Percentiles rank a stretch among this genome's conserved stretches.
These are phyloP conservation scores for Microdochium paspali DNA, from an alignment of 2,329 filamentous ascomycete genomes.

Conservation along the genomic window DNA sequence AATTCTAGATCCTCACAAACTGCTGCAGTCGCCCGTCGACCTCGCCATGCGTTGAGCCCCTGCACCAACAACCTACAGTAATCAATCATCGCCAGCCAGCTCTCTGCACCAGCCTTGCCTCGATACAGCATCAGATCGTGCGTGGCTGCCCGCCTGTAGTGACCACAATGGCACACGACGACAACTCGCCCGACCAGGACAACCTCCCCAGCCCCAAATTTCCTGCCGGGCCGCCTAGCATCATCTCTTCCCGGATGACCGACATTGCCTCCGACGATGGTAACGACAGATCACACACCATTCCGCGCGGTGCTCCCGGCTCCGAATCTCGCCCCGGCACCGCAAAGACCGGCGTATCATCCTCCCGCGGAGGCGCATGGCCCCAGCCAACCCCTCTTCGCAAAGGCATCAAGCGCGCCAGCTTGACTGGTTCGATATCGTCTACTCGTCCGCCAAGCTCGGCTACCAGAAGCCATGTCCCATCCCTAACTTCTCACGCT, in stretches of 20 bases:
- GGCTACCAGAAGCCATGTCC: slow-evolving; percentile 77
- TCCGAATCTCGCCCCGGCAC: slow-evolving; percentile 47
- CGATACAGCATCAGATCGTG: not conserved
- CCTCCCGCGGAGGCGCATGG: slow-evolving; percentile 34
- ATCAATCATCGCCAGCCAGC: not conserved
- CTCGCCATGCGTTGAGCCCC: not conserved
- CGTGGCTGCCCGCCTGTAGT: not conserved
- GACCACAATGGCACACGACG: not conserved
- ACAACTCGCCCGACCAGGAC: slow-evolving; percentile 25
- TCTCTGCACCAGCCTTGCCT: not conserved
- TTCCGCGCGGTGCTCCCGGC: slow-evolving; percentile 22
- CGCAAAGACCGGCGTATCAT: slow-evolving; percentile 41
- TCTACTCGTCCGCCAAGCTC: slow-evolving; percentile 54
- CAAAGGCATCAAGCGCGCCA: slow-evolving; percentile 33
- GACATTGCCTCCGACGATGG: slow-evolving; percentile 51
- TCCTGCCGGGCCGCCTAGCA: slow-evolving; percentile 45
- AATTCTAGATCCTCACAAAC: too few species aligned
- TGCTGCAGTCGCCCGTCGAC: too few species aligned
- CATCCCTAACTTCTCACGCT: slow-evolving; percentile 76
- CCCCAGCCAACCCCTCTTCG: slow-evolving; percentile 47
- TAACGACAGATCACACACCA: slow-evolving; percentile 24
- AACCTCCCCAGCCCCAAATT: slow-evolving; percentile 29
- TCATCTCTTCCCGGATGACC: slow-evolving; percentile 66
- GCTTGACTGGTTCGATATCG: slow-evolving; percentile 28
- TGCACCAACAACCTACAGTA: not conserved